phyloP scores from a whole-genome alignment of 352 stramenopile genomes.

The Phytopythium cucurbitacearum region DNA sequence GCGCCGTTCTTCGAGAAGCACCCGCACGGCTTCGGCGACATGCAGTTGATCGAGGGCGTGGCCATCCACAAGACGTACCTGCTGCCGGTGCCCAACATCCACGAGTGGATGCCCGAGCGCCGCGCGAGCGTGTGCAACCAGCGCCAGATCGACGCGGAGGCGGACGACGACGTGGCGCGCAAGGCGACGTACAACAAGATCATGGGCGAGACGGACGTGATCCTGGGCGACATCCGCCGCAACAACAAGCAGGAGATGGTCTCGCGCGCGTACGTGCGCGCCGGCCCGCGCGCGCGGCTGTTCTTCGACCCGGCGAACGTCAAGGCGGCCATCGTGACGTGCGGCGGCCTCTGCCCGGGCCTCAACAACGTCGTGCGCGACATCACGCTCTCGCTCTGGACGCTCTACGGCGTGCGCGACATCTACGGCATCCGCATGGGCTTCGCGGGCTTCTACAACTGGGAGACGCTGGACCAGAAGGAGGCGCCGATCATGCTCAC shows the following conservation, averaged over 20 bases:
- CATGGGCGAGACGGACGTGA: conserved; percentile 79
- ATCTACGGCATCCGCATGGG: conserved; percentile 85
- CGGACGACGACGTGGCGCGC: conserved; percentile 45
- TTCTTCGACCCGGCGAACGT: conserved; percentile 77
- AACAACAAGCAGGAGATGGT: conserved; percentile 59
- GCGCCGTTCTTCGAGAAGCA: conserved; percentile 77
- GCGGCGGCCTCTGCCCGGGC: conserved; percentile 93
- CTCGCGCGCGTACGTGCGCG: conserved; percentile 76
- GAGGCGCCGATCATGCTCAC: conserved; percentile 78
- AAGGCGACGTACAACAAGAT: conserved; percentile 87
- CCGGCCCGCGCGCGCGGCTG: conserved; percentile 58
- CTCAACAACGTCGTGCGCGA: conserved; percentile 99
- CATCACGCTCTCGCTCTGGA: conserved; percentile 92
- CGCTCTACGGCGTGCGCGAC: conserved; percentile 80
- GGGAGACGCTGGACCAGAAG: conserved; percentile 71
- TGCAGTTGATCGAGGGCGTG: conserved; percentile 67
- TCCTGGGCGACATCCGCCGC: conserved; percentile 78
- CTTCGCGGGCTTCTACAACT: conserved; percentile 81
- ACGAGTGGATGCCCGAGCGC: conserved; percentile 59
- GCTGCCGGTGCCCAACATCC: conserved; percentile 68
- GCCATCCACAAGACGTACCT: conserved; percentile 62
- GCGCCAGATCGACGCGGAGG: conserved; percentile 77
- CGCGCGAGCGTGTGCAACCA: conserved; percentile 53
- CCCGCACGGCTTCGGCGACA: conserved; percentile 77
- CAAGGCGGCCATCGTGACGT: conserved; percentile 91